phyloP scores from a whole-genome alignment of 495 filamentous ascomycete genomes.

The Hypomontagnella submonticulosa region DNA sequence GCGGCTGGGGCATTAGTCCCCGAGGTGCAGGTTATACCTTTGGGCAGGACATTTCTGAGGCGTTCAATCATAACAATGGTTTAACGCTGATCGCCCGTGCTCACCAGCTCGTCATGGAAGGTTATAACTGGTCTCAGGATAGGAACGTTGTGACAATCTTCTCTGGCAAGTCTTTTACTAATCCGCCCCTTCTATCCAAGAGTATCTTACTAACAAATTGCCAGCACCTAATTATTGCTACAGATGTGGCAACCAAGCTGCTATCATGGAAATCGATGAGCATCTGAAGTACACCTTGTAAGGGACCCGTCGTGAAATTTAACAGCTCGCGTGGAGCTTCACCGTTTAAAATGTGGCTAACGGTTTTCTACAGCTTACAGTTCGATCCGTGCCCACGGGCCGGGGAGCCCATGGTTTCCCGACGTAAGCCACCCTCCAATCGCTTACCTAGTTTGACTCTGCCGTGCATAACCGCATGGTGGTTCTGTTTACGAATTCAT shows the following conservation, averaged over 20 bases:
- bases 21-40: conserved; percentile 98
- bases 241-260: conserved; percentile 97
- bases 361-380: conserved; percentile 77
- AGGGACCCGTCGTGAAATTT: conserved; percentile 53
- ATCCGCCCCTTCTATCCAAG: background rate
- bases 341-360: conserved; percentile 29
- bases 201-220: conserved; percentile 20
- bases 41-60: conserved; percentile 98
- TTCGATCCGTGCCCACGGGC: conserved; percentile 98
- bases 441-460: background rate
- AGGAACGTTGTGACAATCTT: conserved; percentile 98
- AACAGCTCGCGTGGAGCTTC: conserved; percentile 4
- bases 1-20: conserved; percentile 98
- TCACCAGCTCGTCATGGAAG: conserved; percentile 98
- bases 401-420: conserved; percentile 98
- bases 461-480: background rate
- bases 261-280: conserved; percentile 99
- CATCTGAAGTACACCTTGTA: conserved; percentile 99
- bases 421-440: conserved; percentile 65
- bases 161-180: conserved; percentile 74
- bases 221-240: conserved; percentile 97
- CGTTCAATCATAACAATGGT: conserved; percentile 99
- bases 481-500: conserved; percentile 7
- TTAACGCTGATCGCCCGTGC: conserved; percentile 93
- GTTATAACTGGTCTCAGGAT: conserved; percentile 98